Base-by-base conservation (phyloP, 352 stramenopile genomes). In the Phytophthora lateralis region DNA sequence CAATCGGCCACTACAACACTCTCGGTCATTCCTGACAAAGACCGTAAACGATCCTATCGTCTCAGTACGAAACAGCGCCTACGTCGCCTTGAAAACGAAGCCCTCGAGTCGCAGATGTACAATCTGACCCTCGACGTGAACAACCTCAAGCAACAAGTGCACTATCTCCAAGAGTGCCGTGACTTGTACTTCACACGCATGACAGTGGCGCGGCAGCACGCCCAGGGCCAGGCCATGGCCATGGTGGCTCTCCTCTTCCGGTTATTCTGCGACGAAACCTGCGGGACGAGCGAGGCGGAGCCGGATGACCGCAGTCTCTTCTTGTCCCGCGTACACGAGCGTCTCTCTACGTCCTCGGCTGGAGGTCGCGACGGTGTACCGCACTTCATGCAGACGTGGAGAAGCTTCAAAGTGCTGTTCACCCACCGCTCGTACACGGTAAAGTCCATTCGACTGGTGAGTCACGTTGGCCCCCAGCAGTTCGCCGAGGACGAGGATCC, bases 341-440 rank as follows among this genome's bases (percentile, higher is more conserved):
- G 49, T 9, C 15, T 44, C 15, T 30, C 60, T 14, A n/a, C 57
- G 10, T 11, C 26, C 2, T 48, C 69, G 11, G 62, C 26, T 2
- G 39, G 58, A 15, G 26, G 41, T 35, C 41, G 42, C 6, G 27
- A 29, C 20, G 67, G 66, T 15, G 9, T 69, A 2, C 52, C 62
- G 1, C 41, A 63, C 34, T 66, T 78, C 18, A 55, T 76, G 34
- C 57, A 69, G 30, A 63, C 70, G 38, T 76, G 73, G 73, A 51
- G 43, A 3, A 60, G 55, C 17, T 75, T 75, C 57, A 75, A 71
- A 21, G 20, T 50, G 30, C 43, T 75, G 24, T 66, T 80, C n/a
- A 63, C 57, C 3, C 45, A 69, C 7, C 60, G 57, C 2, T 51
- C 39, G 27, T 69, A 56, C 42, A 27, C 24, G 6, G 30, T 73